Evolutionary conservation across 495 filamentous ascomycete genomes (phyloP), one percentile per base, ranked within the genome.

Genomic region (Jackrogersella minutella): DNA sequence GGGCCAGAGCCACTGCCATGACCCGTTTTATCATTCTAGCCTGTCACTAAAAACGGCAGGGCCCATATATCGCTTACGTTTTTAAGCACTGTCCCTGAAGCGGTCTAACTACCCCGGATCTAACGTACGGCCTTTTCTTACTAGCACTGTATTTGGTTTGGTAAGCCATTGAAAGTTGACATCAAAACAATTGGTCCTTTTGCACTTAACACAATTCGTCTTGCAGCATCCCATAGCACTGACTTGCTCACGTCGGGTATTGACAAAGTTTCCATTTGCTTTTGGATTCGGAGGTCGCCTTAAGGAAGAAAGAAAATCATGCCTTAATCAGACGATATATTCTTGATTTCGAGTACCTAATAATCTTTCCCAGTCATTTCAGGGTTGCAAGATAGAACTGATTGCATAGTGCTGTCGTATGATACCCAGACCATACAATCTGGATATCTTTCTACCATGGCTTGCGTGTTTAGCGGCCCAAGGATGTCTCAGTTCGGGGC

Each of bases 361-460:
- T 46, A 34, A 33, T 3, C 50, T 4, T 10, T 11, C 9, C 14
- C 22, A 51, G 8, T n/a, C 22, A 34, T n/a, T 56, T n/a, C 47
- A 17, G 24, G 47, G 5, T 33, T 34, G 46, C 14, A 47, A 26
- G 36, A 17, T 2, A 44, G 22, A 24, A 6, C 19, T 24, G 24
- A 14, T 39, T 39, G 14, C 36, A 46, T n/a, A 46, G 21, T 10
- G 17, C 16, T 6, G 31, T 68, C 65, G 54, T 68, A 68, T 63
- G 65, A 68, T 62, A 28, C 30, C 34, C 44, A 43, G 40, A 2
- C 53, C 36, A 63, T 68, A 30, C 7, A 44, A 22, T 62, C 34
- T 11, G 21, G 41, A 19, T n/a, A 10, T 24, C 41, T 21, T 30
- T 30, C 26, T 7, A 30, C 40, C 57, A 46, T 36, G 30, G 16